phyloP scores from a whole-genome alignment of 768 basidiomycete species.

The Kwoniella sp. region DNA sequence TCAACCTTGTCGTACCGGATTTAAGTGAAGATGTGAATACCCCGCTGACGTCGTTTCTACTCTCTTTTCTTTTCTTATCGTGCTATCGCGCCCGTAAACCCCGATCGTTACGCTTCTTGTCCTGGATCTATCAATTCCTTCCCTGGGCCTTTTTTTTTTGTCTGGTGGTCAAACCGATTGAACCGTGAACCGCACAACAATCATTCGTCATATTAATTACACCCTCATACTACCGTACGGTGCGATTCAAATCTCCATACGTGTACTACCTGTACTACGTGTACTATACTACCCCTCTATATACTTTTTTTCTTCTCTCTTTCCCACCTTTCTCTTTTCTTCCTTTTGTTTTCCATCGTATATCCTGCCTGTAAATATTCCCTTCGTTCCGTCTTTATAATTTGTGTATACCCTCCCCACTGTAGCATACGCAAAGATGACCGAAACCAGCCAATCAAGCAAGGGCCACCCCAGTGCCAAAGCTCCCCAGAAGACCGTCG shows the following conservation, averaged over 20 bases:
- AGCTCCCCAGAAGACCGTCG: slow-evolving; percentile 49
- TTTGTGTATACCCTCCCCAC: not conserved
- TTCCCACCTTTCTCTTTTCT: not conserved
- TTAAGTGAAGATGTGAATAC: not conserved
- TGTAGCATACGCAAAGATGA: slow-evolving; percentile 15
- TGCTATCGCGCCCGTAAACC: not conserved
- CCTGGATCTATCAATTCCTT: not conserved
- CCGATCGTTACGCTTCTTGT: not conserved
- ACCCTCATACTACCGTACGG: not conserved
- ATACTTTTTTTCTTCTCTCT: not conserved
- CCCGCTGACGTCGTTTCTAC: slow-evolving; percentile 6
- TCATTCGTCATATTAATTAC: not conserved
- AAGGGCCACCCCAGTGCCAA: slow-evolving; percentile 45
- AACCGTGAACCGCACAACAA: too few species aligned
- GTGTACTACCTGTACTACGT: too few species aligned
- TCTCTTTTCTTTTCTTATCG: not conserved
- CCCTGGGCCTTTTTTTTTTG: slow-evolving; percentile 1
- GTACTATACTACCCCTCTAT: not conserved
- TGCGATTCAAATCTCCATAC: not conserved
- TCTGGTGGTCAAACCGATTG: not conserved
- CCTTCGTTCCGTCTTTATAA: not conserved
- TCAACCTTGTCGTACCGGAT: not conserved
- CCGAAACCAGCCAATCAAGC: slow-evolving; percentile 10
- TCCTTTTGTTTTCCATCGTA: not conserved
- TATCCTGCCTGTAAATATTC: not conserved